Evolutionary conservation across 306 rosid genomes (phyloP).

Genomic region (Clitoria ternatea): DNA sequence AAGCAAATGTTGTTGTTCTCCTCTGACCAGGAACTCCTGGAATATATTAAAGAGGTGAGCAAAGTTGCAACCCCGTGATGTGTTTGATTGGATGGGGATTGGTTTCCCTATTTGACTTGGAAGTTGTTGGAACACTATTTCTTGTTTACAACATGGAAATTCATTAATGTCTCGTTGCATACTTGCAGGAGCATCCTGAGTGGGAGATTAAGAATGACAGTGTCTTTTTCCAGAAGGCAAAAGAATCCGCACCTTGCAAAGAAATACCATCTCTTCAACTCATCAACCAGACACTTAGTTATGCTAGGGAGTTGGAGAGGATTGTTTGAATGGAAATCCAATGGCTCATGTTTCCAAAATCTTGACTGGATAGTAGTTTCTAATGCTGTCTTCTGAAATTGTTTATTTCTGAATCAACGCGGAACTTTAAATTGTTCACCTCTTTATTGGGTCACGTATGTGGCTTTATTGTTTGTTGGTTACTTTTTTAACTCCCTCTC

Average conservation of each 20-base stretch:
- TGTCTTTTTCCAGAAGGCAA: conserved; percentile 77
- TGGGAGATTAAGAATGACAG: conserved; percentile 73
- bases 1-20: conserved; percentile 65
- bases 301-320: conserved; percentile 99
- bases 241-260: conserved; percentile 93
- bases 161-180: neutral
- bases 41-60: conserved; percentile 67
- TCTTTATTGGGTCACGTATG: conserved; percentile 16
- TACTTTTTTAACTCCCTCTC: neutral
- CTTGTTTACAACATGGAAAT: neutral
- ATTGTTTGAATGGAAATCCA: conserved; percentile 54
- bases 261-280: conserved; percentile 96
- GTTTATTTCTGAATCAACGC: conserved; percentile 16
- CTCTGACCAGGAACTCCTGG: conserved; percentile 66
- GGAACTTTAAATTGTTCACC: conserved; percentile 13
- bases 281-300: conserved; percentile 97
- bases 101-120: too few relatives aligned
- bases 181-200: conserved; percentile 81
- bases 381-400: conserved; percentile 14
- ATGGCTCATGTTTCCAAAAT: conserved; percentile 18
- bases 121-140: too few relatives aligned
- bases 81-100: neutral
- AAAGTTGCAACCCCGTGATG: neutral
- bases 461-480: neutral
- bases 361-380: conserved; percentile 14